Evolutionary conservation across 441 rosid genomes (phyloP), one percentile per base, ranked within the genome.

Genomic region (Kokia cookei): DNA sequence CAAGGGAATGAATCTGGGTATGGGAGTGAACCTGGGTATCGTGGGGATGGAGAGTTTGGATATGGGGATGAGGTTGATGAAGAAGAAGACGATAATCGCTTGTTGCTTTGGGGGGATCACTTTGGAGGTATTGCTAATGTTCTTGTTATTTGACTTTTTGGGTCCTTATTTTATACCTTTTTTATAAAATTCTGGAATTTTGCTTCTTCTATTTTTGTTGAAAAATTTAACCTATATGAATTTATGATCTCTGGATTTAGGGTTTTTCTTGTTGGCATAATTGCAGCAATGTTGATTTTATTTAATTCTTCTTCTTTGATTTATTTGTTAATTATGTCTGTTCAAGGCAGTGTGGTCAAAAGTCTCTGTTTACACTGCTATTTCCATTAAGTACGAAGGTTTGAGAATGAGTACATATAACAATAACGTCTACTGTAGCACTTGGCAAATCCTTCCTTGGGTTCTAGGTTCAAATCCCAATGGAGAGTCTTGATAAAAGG

Each of bases 11-110:
- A 96, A 71, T 90, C 97, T 14, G 98, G 99, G 26, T 96, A 96
- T 57, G 98, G 97, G 17, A 96, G 99, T 71, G 99, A 96, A 57
- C 96, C 97, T 2, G 99, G 97, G 5, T 96, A 96, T 40, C 89
- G 97, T 65, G 99, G 99, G 7, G 99, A 93, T 86, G 98, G 87
- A 1, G 99, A 96, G 89, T 87, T 96, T 51, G 99, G 98, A 13
- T 90, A 96, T 79, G 98, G 93, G 22, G 98, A 96, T 73, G 97
- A 96, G 79, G 61, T 92, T 6, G 99, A 96, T 51, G 98, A 96
- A 79, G 99, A 96, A 82, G 99, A 96, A 75, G 98, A 96, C 15
- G 99, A 96, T 72, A 62, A n/a, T 0, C 86, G 86, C 70, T 81
- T 90, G 73, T 74, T 92, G 82, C 92, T 93, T 77, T 93, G 98